Evolutionary conservation across 2,329 filamentous ascomycete genomes (phyloP).

Genomic region (Monosporascus sp.): DNA sequence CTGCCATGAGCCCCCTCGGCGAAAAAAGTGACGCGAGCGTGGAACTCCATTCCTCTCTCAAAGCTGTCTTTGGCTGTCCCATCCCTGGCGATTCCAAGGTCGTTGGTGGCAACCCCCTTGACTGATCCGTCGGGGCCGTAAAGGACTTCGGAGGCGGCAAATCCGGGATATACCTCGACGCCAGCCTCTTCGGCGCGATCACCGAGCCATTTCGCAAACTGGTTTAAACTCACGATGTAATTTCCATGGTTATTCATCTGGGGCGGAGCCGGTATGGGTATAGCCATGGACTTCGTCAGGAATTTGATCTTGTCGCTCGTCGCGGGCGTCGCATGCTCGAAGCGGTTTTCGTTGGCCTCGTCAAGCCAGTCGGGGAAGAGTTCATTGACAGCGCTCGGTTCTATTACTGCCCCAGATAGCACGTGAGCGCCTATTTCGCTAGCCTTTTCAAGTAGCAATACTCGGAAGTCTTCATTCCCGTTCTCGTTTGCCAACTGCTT

Average conservation of each 20-base stretch:
- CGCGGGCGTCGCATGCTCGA: slow-evolving; percentile 81
- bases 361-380: slow-evolving; percentile 90
- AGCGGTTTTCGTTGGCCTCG: slow-evolving; percentile 81
- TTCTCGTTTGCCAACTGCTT: slow-evolving; percentile 94
- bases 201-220: slow-evolving; percentile 92
- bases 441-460: slow-evolving; percentile 89
- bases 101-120: slow-evolving; percentile 91
- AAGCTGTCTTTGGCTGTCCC: slow-evolving; percentile 86
- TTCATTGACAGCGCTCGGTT: slow-evolving; percentile 83
- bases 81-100: slow-evolving; percentile 75
- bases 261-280: slow-evolving; percentile 81
- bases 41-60: slow-evolving; percentile 97
- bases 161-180: slow-evolving; percentile 94
- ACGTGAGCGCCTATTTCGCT: slow-evolving; percentile 94
- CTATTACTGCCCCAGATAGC: slow-evolving; percentile 89
- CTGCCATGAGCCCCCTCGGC: slow-evolving; percentile 95
- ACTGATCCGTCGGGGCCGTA: slow-evolving; percentile 85
- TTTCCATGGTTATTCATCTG: slow-evolving; percentile 99
- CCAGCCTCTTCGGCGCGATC: slow-evolving; percentile 95
- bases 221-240: slow-evolving; percentile 93
- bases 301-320: slow-evolving; percentile 87
- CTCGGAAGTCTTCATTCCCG: slow-evolving; percentile 92
- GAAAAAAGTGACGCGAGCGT: slow-evolving; percentile 84
- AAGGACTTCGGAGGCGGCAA: slow-evolving; percentile 87
- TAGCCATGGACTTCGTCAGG: slow-evolving; percentile 71